Evolutionary conservation across 1,139 yeast species (phyloP).

Genomic region (Yamadazyma siamensis): DNA sequence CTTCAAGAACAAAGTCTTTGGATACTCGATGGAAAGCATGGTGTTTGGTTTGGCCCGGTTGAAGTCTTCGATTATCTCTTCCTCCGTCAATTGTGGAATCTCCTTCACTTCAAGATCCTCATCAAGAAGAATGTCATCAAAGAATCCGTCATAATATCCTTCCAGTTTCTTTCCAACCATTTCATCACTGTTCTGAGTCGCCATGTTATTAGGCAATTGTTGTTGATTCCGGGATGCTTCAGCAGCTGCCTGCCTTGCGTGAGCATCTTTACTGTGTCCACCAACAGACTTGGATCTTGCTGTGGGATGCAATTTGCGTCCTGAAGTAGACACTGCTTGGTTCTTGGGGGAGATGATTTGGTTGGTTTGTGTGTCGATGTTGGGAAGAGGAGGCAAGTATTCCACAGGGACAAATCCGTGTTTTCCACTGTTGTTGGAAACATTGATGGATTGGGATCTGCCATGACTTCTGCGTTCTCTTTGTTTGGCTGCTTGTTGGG

Average conservation of each 20-base stretch:
- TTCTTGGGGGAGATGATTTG: slow-evolving; percentile 16
- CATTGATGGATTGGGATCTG: slow-evolving; percentile 27
- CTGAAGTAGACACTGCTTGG: slow-evolving; percentile 9
- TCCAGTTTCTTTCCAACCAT: slow-evolving; percentile 23
- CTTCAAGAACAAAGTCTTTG: slow-evolving; percentile 85
- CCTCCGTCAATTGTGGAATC: slow-evolving; percentile 51
- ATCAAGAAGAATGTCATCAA: slow-evolving; percentile 60
- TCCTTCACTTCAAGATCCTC: slow-evolving; percentile 27
- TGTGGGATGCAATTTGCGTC: slow-evolving; percentile 59
- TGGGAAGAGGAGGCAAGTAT: slow-evolving; percentile 49
- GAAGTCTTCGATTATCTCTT: slow-evolving; percentile 63
- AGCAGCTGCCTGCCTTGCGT: slow-evolving; percentile 20
- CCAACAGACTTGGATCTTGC: slow-evolving; percentile 91
- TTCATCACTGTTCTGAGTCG: slow-evolving; percentile 44
- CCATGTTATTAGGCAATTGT: slow-evolving; percentile 49
- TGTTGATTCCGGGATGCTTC: slow-evolving; percentile 28
- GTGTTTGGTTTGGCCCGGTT: slow-evolving; percentile 69
- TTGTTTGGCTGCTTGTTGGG: slow-evolving; percentile 12
- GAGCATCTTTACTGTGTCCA: slow-evolving; percentile 64
- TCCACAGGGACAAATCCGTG: slow-evolving; percentile 48
- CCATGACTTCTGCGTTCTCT: slow-evolving; percentile 17
- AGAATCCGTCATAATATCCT: slow-evolving; percentile 46
- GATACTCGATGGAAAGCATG: slow-evolving; percentile 94
- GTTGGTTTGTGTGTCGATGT: slow-evolving; percentile 31
- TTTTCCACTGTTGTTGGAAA: slow-evolving; percentile 24